Evolutionary conservation across 208 protist species (phyloP).

Genomic region (Acanthamoeba healyi): DNA sequence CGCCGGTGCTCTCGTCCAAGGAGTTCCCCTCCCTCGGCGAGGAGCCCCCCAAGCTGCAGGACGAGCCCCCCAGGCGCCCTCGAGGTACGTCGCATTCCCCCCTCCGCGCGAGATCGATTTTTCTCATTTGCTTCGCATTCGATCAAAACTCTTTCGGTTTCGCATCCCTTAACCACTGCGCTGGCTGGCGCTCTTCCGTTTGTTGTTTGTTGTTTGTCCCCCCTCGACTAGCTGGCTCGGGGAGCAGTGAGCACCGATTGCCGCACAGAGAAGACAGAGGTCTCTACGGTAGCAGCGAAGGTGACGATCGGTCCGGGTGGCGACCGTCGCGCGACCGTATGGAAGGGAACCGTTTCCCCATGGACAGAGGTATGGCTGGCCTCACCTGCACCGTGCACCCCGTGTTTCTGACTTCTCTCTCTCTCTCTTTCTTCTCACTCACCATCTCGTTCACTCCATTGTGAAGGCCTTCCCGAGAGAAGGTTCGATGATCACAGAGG

Average conservation of each 20-base stretch:
- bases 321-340: constrained; percentile 5
- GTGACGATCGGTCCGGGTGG: not conserved
- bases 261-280: not conserved
- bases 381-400: not conserved
- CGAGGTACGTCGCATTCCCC: no score
- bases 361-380: not conserved
- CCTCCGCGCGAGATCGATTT: no score
- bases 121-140: not conserved
- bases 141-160: no score
- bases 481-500: constrained; percentile 24
- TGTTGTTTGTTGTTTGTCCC: not conserved
- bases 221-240: not conserved
- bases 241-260: not conserved
- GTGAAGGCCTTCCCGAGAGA: constrained; percentile 30
- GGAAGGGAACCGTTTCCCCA: not conserved
- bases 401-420: not conserved
- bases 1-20: not conserved
- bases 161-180: no score
- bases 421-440: not conserved
- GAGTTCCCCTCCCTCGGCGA: constrained; percentile 46
- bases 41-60: not conserved
- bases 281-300: not conserved
- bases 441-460: not conserved
- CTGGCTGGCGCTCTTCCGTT: no score
- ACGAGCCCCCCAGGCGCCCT: not conserved